Base-by-base conservation (phyloP, 2,329 filamentous ascomycete genomes). In the Tetracladium maxilliforme region DNA sequence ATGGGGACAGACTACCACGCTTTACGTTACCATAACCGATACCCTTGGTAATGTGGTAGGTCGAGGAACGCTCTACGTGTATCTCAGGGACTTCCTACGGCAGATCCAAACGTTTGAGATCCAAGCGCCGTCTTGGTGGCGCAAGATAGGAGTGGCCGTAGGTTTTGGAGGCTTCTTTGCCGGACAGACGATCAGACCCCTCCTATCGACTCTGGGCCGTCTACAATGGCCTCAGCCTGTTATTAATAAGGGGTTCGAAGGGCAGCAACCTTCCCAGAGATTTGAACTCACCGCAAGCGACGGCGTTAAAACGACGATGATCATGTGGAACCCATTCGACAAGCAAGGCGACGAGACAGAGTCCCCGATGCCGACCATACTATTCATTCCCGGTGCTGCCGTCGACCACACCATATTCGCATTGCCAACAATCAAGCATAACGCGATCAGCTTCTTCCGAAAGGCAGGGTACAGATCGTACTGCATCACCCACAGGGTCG, bases 391-490 rank as follows among this genome's bases (percentile, higher is more conserved):
- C 1, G 71, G 70, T 12, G 68, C 69, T 1, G 55, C 64, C 2
- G 70, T 76, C 2, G 65, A 74, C 40, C 64, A 76, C 35, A 61
- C 69, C 33, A 70, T 75, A 26, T 76, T 56, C 33, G 59, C 70
- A 1, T 51, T 72, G 15, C 69, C 70, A 3, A 75, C 70, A 3
- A 70, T 76, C 27, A 55, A 58, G n/a, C 61, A 59, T 33, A 74
- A 76, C 40, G 57, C 67, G 1, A 58, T 76, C 32, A 68, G 74
- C 39, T 73, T 72, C 46, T 66, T 76, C 41, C 64, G 57, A 4
- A 50, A 58, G 2, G 62, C 59, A 1, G 71, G 71, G 7, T 73
- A 75, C 45, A 57, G 63, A 5, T 63, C 71, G 11, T 74, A 65
- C 35, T 47, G 70, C 4, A 46, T 58, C 0, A 64, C 71, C 2